Evolutionary conservation across 164 flowering plant species (phyloP).

Genomic region (Warburgia ugandensis): DNA sequence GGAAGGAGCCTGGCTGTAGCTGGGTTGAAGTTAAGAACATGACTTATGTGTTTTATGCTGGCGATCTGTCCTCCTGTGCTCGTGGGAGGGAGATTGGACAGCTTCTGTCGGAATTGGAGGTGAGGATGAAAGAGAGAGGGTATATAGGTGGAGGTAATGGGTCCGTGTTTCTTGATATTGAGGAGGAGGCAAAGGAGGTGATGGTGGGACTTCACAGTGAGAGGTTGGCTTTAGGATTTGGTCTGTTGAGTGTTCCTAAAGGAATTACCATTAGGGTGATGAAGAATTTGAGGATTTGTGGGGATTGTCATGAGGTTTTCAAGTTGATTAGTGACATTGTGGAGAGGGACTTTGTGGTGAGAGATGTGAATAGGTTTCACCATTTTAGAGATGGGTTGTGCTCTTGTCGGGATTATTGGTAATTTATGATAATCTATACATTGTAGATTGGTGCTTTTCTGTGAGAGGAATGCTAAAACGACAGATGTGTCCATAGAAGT

Average conservation of each 20-base stretch:
- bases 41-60: constrained; percentile 39
- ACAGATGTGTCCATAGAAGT: too few relatives aligned
- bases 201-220: constrained; percentile 55
- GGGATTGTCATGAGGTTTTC: constrained; percentile 57
- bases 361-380: constrained; percentile 69
- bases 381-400: constrained; percentile 50
- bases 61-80: constrained; percentile 27
- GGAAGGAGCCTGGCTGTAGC: constrained; percentile 70
- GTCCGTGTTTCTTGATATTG: constrained; percentile 49
- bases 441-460: too few relatives aligned
- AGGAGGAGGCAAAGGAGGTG: constrained; percentile 51
- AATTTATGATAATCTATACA: constrained; percentile 12
- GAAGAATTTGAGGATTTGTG: constrained; percentile 72
- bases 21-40: constrained; percentile 52
- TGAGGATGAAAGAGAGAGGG: constrained; percentile 48
- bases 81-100: constrained; percentile 27
- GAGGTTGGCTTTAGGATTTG: constrained; percentile 60
- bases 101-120: constrained; percentile 36
- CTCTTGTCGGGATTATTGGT: constrained; percentile 60
- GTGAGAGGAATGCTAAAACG: too few relatives aligned
- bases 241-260: constrained; percentile 42
- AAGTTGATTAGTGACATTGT: constrained; percentile 50
- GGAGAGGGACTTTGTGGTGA: constrained; percentile 49
- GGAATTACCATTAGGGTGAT: constrained; percentile 48
- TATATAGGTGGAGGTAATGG: constrained; percentile 32